phyloP scores from a whole-genome alignment of 2,329 filamentous ascomycete species.

The Rhinocladiella mackenziei region DNA sequence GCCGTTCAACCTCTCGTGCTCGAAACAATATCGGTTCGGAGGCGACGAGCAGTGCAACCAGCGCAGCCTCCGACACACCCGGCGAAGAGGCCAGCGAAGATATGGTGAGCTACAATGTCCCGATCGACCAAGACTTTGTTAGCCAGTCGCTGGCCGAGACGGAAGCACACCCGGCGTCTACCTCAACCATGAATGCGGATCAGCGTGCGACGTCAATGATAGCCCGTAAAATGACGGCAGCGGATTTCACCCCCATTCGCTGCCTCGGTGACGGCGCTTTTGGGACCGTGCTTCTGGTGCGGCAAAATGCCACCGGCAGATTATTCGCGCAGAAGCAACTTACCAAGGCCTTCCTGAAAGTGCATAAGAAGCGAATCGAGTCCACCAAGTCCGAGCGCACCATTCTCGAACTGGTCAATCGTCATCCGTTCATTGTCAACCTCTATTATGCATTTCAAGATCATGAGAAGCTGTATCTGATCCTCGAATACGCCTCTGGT shows the following conservation, averaged over 20 bases:
- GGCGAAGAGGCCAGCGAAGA: slow-evolving; percentile 67
- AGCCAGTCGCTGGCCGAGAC: slow-evolving; percentile 53
- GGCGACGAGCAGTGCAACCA: slow-evolving; percentile 54
- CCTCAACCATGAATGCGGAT: slow-evolving; percentile 51
- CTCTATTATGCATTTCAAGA: slow-evolving; percentile 98
- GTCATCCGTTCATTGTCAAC: slow-evolving; percentile 96
- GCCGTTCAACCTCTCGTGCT: slow-evolving; percentile 54
- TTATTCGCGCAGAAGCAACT: slow-evolving; percentile 98
- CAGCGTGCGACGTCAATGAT: slow-evolving; percentile 37
- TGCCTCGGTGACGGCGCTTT: slow-evolving; percentile 96
- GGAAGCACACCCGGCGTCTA: slow-evolving; percentile 48
- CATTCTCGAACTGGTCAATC: slow-evolving; percentile 91
- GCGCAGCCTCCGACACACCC: slow-evolving; percentile 56
- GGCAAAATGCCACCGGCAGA: slow-evolving; percentile 78
- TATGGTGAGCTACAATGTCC: slow-evolving; percentile 80
- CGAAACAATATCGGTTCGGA: slow-evolving; percentile 46
- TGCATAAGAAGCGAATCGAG: slow-evolving; percentile 93
- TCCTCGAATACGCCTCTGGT: slow-evolving; percentile 94
- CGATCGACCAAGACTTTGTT: slow-evolving; percentile 77
- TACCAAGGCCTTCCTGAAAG: slow-evolving; percentile 89
- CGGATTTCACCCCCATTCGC: slow-evolving; percentile 83
- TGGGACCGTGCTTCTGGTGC: slow-evolving; percentile 89
- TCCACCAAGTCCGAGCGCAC: slow-evolving; percentile 96
- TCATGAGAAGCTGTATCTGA: slow-evolving; percentile 93
- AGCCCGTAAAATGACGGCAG: slow-evolving; percentile 79